phyloP scores from a whole-genome alignment of 331 rosid genomes.

The Quercus tomentella region DNA sequence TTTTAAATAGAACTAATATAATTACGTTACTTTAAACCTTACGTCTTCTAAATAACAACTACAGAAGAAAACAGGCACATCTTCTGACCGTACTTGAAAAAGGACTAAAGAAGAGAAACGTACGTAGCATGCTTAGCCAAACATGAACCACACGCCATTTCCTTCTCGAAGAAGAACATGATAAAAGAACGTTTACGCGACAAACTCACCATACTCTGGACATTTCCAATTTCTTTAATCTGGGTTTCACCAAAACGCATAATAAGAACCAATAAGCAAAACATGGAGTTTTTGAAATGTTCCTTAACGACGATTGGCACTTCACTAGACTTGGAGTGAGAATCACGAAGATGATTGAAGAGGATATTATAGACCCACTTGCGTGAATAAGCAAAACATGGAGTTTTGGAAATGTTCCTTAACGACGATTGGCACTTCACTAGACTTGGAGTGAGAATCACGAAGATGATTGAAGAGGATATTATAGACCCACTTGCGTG shows the following conservation, averaged over 20 bases:
- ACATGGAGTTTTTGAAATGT: conserved; percentile 54
- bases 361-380: conserved; percentile 44
- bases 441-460: neutral
- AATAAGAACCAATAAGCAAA: conserved; percentile 34
- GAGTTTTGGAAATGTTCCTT: conserved; percentile 46
- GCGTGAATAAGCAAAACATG: conserved; percentile 51
- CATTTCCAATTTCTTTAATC: conserved; percentile 34
- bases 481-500: conserved; percentile 47
- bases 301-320: neutral
- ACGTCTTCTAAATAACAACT: too few species aligned
- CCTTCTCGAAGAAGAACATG: too few species aligned
- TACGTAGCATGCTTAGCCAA: too few species aligned
- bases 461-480: conserved; percentile 30
- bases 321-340: neutral
- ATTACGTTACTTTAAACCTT: too few species aligned
- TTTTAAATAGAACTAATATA: too few species aligned
- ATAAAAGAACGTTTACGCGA: too few species aligned
- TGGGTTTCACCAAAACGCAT: conserved; percentile 73
- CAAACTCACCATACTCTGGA: neutral
- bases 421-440: neutral
- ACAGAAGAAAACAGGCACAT: too few species aligned
- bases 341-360: conserved; percentile 16
- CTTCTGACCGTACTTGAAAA: too few species aligned
- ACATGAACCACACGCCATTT: too few species aligned
- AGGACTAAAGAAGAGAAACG: too few species aligned